Evolutionary conservation across 2,329 filamentous ascomycete genomes (phyloP).

Genomic region (Fusarium metavorans): DNA sequence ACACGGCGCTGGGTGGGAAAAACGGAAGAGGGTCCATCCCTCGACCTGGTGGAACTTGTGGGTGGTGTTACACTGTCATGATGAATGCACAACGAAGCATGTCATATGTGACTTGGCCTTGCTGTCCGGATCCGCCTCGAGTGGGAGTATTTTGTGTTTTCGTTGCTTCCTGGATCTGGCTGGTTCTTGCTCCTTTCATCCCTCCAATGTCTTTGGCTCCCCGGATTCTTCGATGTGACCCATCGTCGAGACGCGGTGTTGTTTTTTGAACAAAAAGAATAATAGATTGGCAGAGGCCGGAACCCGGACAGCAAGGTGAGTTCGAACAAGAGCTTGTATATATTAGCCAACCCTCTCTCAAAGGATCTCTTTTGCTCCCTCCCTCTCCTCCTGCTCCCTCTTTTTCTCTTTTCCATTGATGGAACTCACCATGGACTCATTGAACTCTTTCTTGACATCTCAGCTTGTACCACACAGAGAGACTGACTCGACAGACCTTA

Average conservation of each 20-base stretch:
- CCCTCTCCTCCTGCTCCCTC: constrained; percentile 12
- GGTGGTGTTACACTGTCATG: constrained; percentile 40
- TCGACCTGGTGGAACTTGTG: constrained; percentile 37
- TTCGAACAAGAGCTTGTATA: constrained; percentile 62
- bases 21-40: constrained; percentile 38
- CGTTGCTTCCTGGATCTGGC: constrained; percentile 47
- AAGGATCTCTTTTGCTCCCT: constrained; percentile 46
- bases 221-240: constrained; percentile 41
- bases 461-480: constrained; percentile 37
- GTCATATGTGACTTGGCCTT: constrained; percentile 35
- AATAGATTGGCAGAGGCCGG: constrained; percentile 50
- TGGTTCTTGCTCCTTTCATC: constrained; percentile 41
- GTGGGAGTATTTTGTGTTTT: constrained; percentile 46
- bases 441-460: constrained; percentile 14
- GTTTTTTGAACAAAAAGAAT: constrained; percentile 31
- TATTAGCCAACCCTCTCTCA: constrained; percentile 59
- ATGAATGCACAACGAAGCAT: not conserved
- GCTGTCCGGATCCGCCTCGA: constrained; percentile 51
- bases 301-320: constrained; percentile 67
- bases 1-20: constrained; percentile 49
- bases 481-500: constrained; percentile 43
- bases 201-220: constrained; percentile 38
- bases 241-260: constrained; percentile 41
- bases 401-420: constrained; percentile 24
- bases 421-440: constrained; percentile 39